Percentiles rank a stretch among this genome's conserved stretches.
Conservation (phyloP, 179 eudicot species). For the Silene vulgaris region DNA sequence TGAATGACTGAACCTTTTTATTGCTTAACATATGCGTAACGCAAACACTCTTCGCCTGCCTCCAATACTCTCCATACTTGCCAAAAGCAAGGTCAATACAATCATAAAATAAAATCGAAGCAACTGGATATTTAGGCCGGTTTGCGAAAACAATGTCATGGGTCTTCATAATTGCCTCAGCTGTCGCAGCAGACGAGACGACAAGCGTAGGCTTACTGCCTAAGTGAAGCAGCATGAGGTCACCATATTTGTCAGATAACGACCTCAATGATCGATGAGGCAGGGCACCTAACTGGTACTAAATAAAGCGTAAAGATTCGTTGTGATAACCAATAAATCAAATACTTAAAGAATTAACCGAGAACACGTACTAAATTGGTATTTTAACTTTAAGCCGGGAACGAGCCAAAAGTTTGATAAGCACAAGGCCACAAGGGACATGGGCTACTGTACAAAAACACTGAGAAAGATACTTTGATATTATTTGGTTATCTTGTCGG, state of each 20-base stretch:
- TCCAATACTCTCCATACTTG: slow-evolving; percentile 44
- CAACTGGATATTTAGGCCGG: slow-evolving; percentile 21
- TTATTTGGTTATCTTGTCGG: no score
- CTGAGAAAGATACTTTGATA: no score
- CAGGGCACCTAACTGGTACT: slow-evolving; percentile 25
- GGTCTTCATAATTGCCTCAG: slow-evolving; percentile 41
- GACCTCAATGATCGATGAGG: slow-evolving; percentile 41
- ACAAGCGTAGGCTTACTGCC: slow-evolving; percentile 35
- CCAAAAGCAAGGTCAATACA: slow-evolving; percentile 27
- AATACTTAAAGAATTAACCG: no score
- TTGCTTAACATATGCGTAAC: slow-evolving; percentile 34
- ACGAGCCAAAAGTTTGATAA: no score
- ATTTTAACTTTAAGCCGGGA: no score
- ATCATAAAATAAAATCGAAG: slow-evolving; percentile 23
- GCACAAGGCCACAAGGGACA: no score
- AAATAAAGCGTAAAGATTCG: no score
- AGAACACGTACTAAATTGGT: no score
- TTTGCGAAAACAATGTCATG: slow-evolving; percentile 33
- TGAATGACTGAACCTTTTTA: slow-evolving; percentile 30
- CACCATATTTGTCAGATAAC: slow-evolving; percentile 32
- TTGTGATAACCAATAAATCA: no score
- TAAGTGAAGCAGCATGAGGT: slow-evolving; percentile 36
- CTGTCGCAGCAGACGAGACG: slow-evolving; percentile 40
- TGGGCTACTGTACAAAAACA: no score
- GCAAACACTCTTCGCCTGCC: slow-evolving; percentile 32